phyloP scores from a whole-genome alignment of 1,284 basidiomycete species.

The Pulveroboletus sp. region DNA sequence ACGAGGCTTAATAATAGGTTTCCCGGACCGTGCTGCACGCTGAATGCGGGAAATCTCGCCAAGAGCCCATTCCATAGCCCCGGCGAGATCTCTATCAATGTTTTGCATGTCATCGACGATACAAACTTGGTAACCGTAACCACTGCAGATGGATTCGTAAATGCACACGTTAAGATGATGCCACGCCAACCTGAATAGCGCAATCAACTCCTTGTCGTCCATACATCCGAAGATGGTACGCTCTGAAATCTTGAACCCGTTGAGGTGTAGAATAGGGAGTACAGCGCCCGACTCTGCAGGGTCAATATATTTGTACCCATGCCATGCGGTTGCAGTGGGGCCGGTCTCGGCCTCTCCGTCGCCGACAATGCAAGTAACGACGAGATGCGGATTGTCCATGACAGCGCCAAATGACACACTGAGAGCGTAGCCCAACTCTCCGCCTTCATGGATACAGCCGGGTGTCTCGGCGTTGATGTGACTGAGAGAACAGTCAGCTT shows the following conservation, averaged over 20 bases:
- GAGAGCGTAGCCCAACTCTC: slow-evolving; percentile 88
- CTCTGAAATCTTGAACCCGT: slow-evolving; percentile 86
- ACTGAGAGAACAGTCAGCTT: slow-evolving; percentile 35
- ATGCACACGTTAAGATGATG: background rate
- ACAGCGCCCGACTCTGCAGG: slow-evolving; percentile 90
- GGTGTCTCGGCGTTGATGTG: slow-evolving; percentile 82
- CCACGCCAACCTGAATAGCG: slow-evolving; percentile 52
- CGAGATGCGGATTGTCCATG: slow-evolving; percentile 87
- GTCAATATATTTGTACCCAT: slow-evolving; percentile 86
- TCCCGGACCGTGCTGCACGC: slow-evolving; percentile 69
- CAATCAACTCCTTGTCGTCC: slow-evolving; percentile 79
- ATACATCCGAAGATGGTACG: slow-evolving; percentile 88
- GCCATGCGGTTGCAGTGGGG: slow-evolving; percentile 83
- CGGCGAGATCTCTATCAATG: slow-evolving; percentile 72
- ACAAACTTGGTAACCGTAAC: slow-evolving; percentile 85
- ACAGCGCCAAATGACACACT: slow-evolving; percentile 81
- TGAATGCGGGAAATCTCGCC: slow-evolving; percentile 79
- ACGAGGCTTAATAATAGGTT: slow-evolving; percentile 78
- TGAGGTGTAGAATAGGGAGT: slow-evolving; percentile 83
- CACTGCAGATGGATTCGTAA: slow-evolving; percentile 40
- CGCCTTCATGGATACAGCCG: slow-evolving; percentile 87
- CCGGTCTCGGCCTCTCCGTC: slow-evolving; percentile 90
- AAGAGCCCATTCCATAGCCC: slow-evolving; percentile 82
- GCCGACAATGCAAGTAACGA: slow-evolving; percentile 78
- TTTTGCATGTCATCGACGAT: slow-evolving; percentile 75